Evolutionary conservation across 164 flowering plant species (phyloP).

Genomic region (Aristolochia fimbriata): DNA sequence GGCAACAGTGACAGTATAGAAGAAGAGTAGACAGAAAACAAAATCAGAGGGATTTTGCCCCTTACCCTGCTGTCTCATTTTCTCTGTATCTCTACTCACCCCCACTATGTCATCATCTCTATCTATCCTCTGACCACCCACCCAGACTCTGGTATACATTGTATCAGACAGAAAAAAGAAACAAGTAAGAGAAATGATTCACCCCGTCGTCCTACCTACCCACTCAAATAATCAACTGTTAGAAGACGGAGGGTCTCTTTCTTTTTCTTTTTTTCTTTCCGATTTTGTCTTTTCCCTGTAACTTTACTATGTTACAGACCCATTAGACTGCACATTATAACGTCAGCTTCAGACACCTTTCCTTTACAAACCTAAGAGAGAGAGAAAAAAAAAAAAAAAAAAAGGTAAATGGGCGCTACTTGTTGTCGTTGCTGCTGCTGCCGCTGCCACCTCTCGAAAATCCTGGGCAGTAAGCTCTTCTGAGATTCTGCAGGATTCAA

Average conservation of each 20-base stretch:
- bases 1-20: slow-evolving; percentile 27
- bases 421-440: slow-evolving; percentile 23
- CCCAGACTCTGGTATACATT: slow-evolving; percentile 1
- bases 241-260: slow-evolving; percentile 34
- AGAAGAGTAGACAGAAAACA: slow-evolving; percentile 36
- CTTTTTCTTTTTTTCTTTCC: slow-evolving; percentile 19
- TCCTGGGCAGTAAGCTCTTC: slow-evolving; percentile 10
- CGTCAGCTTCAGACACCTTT: slow-evolving; percentile 16
- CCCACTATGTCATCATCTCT: slow-evolving; percentile 4
- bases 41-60: slow-evolving; percentile 22
- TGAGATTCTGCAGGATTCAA: neutral
- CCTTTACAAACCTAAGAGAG: slow-evolving; percentile 31
- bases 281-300: slow-evolving; percentile 6
- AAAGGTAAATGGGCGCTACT: slow-evolving; percentile 20
- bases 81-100: neutral
- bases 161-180: neutral
- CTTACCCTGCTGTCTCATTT: slow-evolving; percentile 4
- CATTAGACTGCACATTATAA: slow-evolving; percentile 41
- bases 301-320: slow-evolving; percentile 47
- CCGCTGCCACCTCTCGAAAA: slow-evolving; percentile 20
- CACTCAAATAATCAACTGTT: slow-evolving; percentile 33
- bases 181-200: slow-evolving; percentile 12
- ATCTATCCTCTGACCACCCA: slow-evolving; percentile 10
- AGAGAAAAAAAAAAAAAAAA: too few relatives aligned
- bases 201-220: slow-evolving; percentile 6